phyloP scores from a whole-genome alignment of 1,284 basidiomycete genomes.

The Leccinum variabile region DNA sequence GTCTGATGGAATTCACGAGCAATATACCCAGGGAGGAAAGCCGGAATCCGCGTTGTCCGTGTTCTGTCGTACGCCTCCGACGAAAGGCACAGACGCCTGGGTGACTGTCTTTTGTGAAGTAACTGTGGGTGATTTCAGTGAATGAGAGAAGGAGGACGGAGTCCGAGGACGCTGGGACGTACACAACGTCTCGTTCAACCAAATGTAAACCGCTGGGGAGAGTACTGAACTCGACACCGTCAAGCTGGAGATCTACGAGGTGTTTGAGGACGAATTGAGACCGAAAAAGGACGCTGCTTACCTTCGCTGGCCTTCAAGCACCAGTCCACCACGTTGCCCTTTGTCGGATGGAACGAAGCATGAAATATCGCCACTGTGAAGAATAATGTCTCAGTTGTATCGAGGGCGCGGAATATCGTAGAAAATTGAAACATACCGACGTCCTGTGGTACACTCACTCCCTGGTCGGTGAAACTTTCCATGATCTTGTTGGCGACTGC shows the following conservation, averaged over 20 bases:
- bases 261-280: constrained; percentile 3
- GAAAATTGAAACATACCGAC: constrained; percentile 38
- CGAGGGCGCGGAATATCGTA: constrained; percentile 1
- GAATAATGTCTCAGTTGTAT: background rate
- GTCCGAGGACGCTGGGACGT: constrained; percentile 30
- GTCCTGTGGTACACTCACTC: constrained; percentile 46
- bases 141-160: background rate
- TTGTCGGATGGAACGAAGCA: constrained; percentile 77
- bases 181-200: constrained; percentile 77
- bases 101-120: constrained; percentile 68
- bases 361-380: constrained; percentile 74
- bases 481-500: constrained; percentile 20
- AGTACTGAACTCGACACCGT: constrained; percentile 73
- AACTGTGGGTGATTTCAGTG: constrained; percentile 41
- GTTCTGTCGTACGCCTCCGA: constrained; percentile 61
- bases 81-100: constrained; percentile 72
- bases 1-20: constrained; percentile 58
- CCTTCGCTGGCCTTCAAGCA: constrained; percentile 64
- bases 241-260: constrained; percentile 59
- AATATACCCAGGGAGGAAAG: constrained; percentile 77
- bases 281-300: constrained; percentile 29
- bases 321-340: constrained; percentile 78
- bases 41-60: constrained; percentile 74
- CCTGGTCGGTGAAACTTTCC: constrained; percentile 34
- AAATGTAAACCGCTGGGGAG: constrained; percentile 79